phyloP scores from a whole-genome alignment of 305 asterid genomes.

The Plantago coronopus region DNA sequence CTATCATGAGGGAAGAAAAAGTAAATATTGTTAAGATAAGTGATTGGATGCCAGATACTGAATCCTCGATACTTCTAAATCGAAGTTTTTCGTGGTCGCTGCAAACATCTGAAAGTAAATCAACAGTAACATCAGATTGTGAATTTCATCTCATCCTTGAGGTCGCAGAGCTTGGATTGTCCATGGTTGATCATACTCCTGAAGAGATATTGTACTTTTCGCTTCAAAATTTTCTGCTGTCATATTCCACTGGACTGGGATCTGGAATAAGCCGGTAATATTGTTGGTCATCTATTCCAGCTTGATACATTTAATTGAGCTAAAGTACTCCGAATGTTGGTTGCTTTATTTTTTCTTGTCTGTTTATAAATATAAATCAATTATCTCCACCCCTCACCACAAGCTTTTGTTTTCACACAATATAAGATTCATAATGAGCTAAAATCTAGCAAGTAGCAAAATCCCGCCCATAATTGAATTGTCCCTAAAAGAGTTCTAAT shows the following conservation, averaged over 20 bases:
- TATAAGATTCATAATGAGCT: too few relatives aligned
- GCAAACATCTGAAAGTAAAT: constrained; percentile 40
- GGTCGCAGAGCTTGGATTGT: constrained; percentile 92
- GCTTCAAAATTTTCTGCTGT: constrained; percentile 72
- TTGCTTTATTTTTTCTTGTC: not conserved
- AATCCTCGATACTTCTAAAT: constrained; percentile 35
- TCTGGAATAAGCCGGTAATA: constrained; percentile 89
- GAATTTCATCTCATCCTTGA: constrained; percentile 92
- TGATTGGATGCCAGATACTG: constrained; percentile 85
- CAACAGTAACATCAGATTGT: constrained; percentile 47
- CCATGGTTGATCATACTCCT: constrained; percentile 96
- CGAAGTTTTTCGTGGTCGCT: constrained; percentile 45
- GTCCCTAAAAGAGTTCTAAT: too few relatives aligned
- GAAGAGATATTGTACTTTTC: constrained; percentile 93
- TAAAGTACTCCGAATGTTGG: not conserved
- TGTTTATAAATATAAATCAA: not conserved
- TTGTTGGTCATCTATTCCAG: constrained; percentile 19
- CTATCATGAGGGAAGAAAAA: constrained; percentile 83
- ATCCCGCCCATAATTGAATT: not conserved
- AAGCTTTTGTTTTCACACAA: not conserved
- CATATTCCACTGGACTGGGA: constrained; percentile 94
- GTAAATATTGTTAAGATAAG: constrained; percentile 78
- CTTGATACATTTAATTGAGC: not conserved
- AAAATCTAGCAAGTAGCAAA: not conserved
- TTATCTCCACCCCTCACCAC: not conserved